Conservation (phyloP, 2,329 filamentous ascomycete genomes). For the Fusarium begoniae region DNA sequence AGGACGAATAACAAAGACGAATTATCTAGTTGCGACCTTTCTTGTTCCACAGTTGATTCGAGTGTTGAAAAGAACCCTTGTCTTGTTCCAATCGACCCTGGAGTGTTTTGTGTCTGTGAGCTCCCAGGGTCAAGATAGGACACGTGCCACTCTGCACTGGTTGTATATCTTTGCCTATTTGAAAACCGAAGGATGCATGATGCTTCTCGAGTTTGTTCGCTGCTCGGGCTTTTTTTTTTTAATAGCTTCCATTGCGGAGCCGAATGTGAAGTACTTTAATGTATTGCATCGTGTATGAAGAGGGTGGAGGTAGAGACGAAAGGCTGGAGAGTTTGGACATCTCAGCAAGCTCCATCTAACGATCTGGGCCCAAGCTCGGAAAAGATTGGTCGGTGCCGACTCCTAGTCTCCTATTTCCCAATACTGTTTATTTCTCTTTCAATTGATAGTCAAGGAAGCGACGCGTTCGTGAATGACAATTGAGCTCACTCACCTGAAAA, state of each 20-base stretch:
- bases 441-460: not conserved
- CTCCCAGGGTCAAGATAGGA: slow-evolving; percentile 23
- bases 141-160: slow-evolving; percentile 42
- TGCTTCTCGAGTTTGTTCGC: not conserved
- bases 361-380: not conserved
- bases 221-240: not conserved
- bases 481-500: not conserved
- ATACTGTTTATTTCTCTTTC: not conserved
- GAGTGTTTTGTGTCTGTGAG: slow-evolving; percentile 9
- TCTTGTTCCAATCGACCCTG: not conserved
- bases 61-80: slow-evolving; percentile 14
- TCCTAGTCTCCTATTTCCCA: slow-evolving; percentile 2
- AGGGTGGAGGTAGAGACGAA: slow-evolving; percentile 31
- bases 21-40: slow-evolving; percentile 15
- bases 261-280: not conserved
- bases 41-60: slow-evolving; percentile 9
- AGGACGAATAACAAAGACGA: slow-evolving; percentile 29
- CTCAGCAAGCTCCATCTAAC: slow-evolving; percentile 7
- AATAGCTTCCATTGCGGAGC: slow-evolving; percentile 1
- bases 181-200: slow-evolving; percentile 10
- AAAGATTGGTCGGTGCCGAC: slow-evolving; percentile 27
- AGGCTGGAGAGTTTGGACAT: slow-evolving; percentile 33
- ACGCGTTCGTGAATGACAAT: not conserved
- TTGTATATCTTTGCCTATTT: slow-evolving; percentile 20
- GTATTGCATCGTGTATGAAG: not conserved